These are phyloP conservation scores for Cercophora sp. DNA, from an alignment of 495 filamentous ascomycete genomes.

Conservation along the genomic window DNA sequence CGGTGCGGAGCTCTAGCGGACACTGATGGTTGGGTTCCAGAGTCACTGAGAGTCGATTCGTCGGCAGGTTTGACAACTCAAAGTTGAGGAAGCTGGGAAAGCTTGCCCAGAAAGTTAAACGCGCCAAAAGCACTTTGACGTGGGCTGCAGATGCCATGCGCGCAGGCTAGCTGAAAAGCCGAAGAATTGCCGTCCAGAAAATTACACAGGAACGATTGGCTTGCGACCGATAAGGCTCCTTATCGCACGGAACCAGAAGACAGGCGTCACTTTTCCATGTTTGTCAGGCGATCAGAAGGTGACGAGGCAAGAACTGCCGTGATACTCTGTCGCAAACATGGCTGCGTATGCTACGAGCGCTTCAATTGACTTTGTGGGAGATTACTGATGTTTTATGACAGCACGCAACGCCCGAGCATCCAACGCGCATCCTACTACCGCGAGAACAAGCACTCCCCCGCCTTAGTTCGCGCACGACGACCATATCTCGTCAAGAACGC, in stretches of 20 bases:
- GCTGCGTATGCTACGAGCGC: conserved; percentile 13
- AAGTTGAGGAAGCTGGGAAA: background rate
- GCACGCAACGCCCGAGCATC: too few relatives aligned
- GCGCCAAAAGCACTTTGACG: conserved; percentile 1
- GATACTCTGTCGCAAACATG: conserved; percentile 13
- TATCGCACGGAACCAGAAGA: background rate
- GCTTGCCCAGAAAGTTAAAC: background rate
- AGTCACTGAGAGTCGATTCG: too few relatives aligned
- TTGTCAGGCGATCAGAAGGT: too few relatives aligned
- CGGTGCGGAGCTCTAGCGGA: too few relatives aligned
- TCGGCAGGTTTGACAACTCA: too few relatives aligned
- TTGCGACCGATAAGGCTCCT: background rate
- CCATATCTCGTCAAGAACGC: conserved; percentile 91
- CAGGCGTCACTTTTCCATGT: background rate
- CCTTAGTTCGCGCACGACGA: conserved; percentile 82
- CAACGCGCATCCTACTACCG: conserved; percentile 81
- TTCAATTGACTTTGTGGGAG: background rate
- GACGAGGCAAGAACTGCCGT: too few relatives aligned
- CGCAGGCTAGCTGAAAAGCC: too few relatives aligned
- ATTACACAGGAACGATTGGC: background rate
- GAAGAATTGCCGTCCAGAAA: background rate
- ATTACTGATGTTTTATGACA: too few relatives aligned
- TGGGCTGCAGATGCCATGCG: conserved; percentile 3
- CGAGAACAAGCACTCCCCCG: conserved; percentile 70
- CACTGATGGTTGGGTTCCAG: too few relatives aligned